phyloP scores from a whole-genome alignment of 345 rosid species.

The Erodium maritimum region DNA sequence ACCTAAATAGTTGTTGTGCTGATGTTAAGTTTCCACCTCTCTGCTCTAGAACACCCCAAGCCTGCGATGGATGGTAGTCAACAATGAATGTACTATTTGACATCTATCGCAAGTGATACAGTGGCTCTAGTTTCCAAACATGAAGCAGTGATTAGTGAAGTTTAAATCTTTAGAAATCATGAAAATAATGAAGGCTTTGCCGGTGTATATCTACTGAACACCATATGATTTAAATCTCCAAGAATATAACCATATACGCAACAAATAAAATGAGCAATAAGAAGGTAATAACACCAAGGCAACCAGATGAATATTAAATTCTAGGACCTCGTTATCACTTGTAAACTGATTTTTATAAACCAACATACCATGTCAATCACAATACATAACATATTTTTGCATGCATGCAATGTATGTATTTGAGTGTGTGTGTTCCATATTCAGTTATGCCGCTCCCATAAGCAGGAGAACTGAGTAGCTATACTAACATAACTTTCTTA shows the following conservation, averaged over 20 bases:
- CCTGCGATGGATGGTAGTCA: constrained; percentile 25
- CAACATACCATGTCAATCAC: not conserved
- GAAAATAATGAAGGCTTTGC: too few species aligned
- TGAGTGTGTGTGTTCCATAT: not conserved
- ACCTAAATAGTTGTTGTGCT: constrained; percentile 79
- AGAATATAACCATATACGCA: too few species aligned
- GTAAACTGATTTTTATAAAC: not conserved
- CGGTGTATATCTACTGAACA: too few species aligned
- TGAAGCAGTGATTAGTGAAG: too few species aligned
- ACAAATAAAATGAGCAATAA: too few species aligned
- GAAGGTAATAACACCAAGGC: not conserved
- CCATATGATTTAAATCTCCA: too few species aligned
- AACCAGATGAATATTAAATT: not conserved
- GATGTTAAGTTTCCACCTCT: constrained; percentile 75
- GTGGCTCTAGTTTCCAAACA: too few species aligned
- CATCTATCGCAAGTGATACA: too few species aligned
- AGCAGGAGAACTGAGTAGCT: not conserved
- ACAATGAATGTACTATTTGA: too few species aligned
- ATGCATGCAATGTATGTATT: too few species aligned
- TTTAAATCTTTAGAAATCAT: too few species aligned
- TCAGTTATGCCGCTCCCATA: not conserved
- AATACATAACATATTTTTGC: too few species aligned
- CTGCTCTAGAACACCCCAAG: constrained; percentile 96
- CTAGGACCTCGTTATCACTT: not conserved
- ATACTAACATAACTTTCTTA: not conserved